Conservation (phyloP, 2,329 filamentous ascomycete genomes). For the Cercospora zeae-maydis region DNA sequence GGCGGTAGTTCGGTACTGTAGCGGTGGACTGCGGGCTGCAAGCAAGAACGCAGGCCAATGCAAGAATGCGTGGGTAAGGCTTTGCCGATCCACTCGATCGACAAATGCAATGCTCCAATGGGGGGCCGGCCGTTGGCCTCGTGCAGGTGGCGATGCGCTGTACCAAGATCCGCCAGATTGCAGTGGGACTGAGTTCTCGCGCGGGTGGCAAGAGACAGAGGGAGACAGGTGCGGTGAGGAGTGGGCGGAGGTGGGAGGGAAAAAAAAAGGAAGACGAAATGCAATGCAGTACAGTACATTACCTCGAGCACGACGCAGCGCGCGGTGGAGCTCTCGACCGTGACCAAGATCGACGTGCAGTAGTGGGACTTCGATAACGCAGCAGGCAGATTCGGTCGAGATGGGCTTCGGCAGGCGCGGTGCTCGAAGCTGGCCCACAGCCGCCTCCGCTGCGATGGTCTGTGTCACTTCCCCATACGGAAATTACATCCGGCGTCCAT, state of each 20-base stretch:
- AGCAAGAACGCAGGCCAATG: background rate
- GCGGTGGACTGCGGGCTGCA: background rate
- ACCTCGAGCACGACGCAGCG: conserved; percentile 1
- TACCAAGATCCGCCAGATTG: background rate
- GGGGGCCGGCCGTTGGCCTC: background rate
- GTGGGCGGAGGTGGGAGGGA: background rate
- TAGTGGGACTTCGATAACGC: background rate
- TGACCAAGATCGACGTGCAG: conserved; percentile 17
- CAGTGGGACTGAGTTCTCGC: background rate
- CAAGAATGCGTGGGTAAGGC: background rate
- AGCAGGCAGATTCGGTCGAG: background rate
- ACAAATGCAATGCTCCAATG: background rate
- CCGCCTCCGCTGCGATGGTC: background rate
- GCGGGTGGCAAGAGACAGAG: background rate
- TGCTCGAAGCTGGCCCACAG: background rate
- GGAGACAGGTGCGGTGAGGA: background rate
- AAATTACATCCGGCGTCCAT: background rate
- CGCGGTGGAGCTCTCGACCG: background rate
- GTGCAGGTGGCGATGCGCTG: background rate
- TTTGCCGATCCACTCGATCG: background rate
- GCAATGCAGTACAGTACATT: background rate
- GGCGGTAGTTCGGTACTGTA: background rate
- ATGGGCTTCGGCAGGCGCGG: background rate
- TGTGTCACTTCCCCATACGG: background rate
- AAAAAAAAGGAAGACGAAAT: background rate